A percentile compares a stretch with the other conserved stretches of the same genome.
These are phyloP conservation scores for Stemphylium vesicarium DNA, from an alignment of 2,329 filamentous ascomycete genomes.

Conservation along the genomic window DNA sequence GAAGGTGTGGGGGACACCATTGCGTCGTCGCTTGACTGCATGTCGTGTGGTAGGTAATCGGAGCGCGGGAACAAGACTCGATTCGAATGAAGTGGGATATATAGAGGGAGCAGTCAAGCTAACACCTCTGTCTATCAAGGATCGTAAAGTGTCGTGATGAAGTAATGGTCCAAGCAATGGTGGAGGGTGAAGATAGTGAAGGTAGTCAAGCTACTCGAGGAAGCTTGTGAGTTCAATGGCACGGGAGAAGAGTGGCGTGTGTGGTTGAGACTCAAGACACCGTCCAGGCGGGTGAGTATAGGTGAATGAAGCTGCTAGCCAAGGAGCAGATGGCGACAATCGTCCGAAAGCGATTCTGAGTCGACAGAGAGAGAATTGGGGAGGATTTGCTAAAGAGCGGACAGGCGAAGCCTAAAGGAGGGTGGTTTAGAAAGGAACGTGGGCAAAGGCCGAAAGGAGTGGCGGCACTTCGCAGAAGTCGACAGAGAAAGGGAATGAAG, in stretches of 20 bases:
- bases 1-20: slow-evolving; percentile 52
- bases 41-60: slow-evolving; percentile 21
- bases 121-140: slow-evolving; percentile 38
- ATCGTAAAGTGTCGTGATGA: slow-evolving; percentile 44
- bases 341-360: slow-evolving; percentile 47
- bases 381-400: slow-evolving; percentile 46
- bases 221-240: slow-evolving; percentile 33
- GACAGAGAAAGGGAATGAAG: slow-evolving; percentile 47
- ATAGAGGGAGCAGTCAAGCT: slow-evolving; percentile 31
- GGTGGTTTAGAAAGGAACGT: slow-evolving; percentile 44
- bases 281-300: slow-evolving; percentile 44
- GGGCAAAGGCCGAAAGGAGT: slow-evolving; percentile 52
- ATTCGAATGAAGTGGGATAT: slow-evolving; percentile 12
- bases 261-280: slow-evolving; percentile 37
- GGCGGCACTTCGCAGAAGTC: slow-evolving; percentile 51
- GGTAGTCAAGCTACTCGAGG: slow-evolving; percentile 31
- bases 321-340: slow-evolving; percentile 44
- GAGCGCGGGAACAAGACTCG: slow-evolving; percentile 13
- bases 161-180: slow-evolving; percentile 37
- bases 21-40: slow-evolving; percentile 44
- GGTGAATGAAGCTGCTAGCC: slow-evolving; percentile 48
- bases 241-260: slow-evolving; percentile 31
- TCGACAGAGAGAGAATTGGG: slow-evolving; percentile 37
- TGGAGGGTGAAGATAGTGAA: slow-evolving; percentile 27
- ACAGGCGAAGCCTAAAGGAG: slow-evolving; percentile 48